These are phyloP conservation scores for Oropetium thomaeum DNA, from an alignment of 176 grass and related monocot genomes.

Conservation along the genomic window DNA sequence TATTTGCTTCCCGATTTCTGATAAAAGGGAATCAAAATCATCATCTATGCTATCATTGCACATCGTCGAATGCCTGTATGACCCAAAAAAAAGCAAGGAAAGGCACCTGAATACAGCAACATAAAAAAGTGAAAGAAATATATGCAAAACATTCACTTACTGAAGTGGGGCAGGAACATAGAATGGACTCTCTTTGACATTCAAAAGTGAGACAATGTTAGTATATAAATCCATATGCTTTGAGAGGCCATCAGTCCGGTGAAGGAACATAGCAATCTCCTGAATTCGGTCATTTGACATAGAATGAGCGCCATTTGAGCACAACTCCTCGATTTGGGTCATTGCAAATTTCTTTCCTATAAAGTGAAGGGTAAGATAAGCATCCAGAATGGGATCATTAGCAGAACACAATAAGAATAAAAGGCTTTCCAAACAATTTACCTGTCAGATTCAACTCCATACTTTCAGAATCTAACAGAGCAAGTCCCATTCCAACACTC, in stretches of 20 bases:
- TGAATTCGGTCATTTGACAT: slow-evolving; percentile 72
- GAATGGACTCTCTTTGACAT: slow-evolving; percentile 53
- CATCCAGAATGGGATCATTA: slow-evolving; percentile 9
- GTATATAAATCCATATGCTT: slow-evolving; percentile 72
- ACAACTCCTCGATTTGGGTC: slow-evolving; percentile 70
- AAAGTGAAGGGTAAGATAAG: slow-evolving; percentile 22
- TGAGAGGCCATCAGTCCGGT: slow-evolving; percentile 61
- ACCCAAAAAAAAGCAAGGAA: background rate
- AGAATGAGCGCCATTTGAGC: slow-evolving; percentile 50
- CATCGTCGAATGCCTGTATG: slow-evolving; percentile 52
- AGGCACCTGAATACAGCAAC: slow-evolving; percentile 23
- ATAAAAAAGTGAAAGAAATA: background rate
- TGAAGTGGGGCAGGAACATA: slow-evolving; percentile 46
- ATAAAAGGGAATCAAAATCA: slow-evolving; percentile 49
- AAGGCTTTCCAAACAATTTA: slow-evolving; percentile 26
- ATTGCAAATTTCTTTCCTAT: slow-evolving; percentile 71
- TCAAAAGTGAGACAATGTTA: slow-evolving; percentile 65
- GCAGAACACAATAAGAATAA: background rate
- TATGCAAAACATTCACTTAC: slow-evolving; percentile 40
- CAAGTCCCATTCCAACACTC: slow-evolving; percentile 69
- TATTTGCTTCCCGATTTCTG: slow-evolving; percentile 50
- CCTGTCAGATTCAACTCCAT: slow-evolving; percentile 55
- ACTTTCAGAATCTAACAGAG: slow-evolving; percentile 80
- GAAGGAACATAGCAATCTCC: slow-evolving; percentile 85
- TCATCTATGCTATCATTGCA: slow-evolving; percentile 42